These are phyloP conservation scores for Paxillus involutus DNA, from an alignment of 768 basidiomycete genomes.

Conservation along the genomic window DNA sequence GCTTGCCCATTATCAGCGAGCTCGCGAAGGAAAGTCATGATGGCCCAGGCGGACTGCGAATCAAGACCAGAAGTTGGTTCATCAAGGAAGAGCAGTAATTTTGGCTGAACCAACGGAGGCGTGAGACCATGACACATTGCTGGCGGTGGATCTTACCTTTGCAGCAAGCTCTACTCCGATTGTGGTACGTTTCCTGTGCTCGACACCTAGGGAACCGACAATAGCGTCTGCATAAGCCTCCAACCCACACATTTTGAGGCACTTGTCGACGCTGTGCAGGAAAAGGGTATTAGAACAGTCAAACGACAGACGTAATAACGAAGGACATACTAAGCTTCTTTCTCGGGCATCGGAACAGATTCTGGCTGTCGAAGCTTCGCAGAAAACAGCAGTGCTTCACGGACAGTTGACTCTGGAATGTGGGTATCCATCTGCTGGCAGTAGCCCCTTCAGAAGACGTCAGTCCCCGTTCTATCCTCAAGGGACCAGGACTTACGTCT, in stretches of 20 bases:
- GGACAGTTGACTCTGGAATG: conserved; percentile 70
- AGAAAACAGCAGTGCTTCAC: conserved; percentile 79
- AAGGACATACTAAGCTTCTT: conserved; percentile 69
- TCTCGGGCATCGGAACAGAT: conserved; percentile 63
- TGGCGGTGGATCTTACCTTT: conserved; percentile 33
- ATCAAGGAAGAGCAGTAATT: conserved; percentile 55
- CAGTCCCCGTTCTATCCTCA: neutral
- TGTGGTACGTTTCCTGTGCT: conserved; percentile 55
- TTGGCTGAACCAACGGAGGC: conserved; percentile 26
- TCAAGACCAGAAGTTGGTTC: conserved; percentile 61
- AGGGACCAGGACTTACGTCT: conserved; percentile 40
- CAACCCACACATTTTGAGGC: conserved; percentile 66
- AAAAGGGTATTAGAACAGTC: neutral
- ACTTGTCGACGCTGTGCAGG: conserved; percentile 46
- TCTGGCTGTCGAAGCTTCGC: conserved; percentile 77
- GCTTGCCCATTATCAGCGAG: conserved; percentile 56
- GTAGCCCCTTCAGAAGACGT: conserved; percentile 53
- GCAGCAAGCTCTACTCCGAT: conserved; percentile 64
- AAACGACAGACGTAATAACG: neutral
- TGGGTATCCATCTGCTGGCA: conserved; percentile 88
- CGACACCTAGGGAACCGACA: conserved; percentile 53
- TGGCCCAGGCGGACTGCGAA: conserved; percentile 51
- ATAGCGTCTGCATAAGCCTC: conserved; percentile 61
- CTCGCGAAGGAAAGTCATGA: conserved; percentile 48
- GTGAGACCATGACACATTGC: neutral